Conservation (phyloP, 176 grass and related monocot species). For the Aegilops longissima region DNA sequence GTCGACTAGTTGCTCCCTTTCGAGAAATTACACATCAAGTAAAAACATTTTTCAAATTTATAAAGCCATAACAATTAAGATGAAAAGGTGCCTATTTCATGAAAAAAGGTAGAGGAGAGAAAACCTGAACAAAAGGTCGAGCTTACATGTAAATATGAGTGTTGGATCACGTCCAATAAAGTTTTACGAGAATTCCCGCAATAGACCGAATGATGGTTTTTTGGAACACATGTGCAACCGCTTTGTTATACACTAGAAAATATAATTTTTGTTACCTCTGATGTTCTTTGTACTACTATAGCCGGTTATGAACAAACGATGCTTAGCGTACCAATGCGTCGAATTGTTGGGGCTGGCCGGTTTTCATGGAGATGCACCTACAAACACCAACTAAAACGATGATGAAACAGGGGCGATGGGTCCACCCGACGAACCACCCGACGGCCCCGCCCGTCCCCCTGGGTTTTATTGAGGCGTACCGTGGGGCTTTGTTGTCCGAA, state of each 20-base stretch:
- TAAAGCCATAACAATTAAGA: too few relatives aligned
- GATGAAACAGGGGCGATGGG: too few relatives aligned
- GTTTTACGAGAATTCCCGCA: not conserved
- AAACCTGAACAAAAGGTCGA: not conserved
- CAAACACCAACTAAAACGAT: too few relatives aligned
- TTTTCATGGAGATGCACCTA: too few relatives aligned
- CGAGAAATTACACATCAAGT: too few relatives aligned
- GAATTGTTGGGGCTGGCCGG: not conserved
- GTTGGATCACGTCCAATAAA: not conserved
- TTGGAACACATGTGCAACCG: not conserved
- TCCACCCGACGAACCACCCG: not conserved
- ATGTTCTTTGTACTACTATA: too few relatives aligned
- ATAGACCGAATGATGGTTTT: not conserved
- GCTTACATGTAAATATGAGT: not conserved
- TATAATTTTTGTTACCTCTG: too few relatives aligned
- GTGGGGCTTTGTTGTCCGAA: slow-evolving; percentile 33
- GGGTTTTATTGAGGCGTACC: not conserved
- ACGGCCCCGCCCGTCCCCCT: not conserved
- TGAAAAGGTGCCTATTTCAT: too few relatives aligned
- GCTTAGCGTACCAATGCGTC: not conserved
- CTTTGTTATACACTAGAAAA: too few relatives aligned
- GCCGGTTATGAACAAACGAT: too few relatives aligned
- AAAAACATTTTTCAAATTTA: too few relatives aligned
- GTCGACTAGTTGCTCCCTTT: not conserved
- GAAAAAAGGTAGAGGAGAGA: too few relatives aligned